Base-by-base conservation (phyloP, 495 filamentous ascomycete species). In the Lichina pygmaea region DNA sequence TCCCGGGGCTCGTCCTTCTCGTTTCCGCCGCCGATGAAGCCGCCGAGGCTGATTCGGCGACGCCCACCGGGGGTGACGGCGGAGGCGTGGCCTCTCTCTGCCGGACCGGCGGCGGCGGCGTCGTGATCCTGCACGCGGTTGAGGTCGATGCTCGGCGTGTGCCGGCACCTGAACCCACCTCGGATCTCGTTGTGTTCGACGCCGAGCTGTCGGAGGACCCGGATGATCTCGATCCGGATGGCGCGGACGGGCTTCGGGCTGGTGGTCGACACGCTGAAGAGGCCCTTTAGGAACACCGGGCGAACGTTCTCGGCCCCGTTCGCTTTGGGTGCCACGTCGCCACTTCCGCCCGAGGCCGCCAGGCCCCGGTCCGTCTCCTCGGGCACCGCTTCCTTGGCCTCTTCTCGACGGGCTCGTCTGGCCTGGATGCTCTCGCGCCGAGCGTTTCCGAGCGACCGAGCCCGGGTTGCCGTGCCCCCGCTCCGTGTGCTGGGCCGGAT, bases 231-330 rank as follows among this genome's bases (percentile, higher is more conserved):
- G 12, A 71, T 65, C 38, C 86, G 74, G 49, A 97, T 97, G 49
- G 79, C 68, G 4, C 72, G 56, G 16, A 95, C 66, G 2, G 91
- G 82, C 51, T 85, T 89, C 53, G 78, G 91, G 51, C 85, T 93
- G 3, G 89, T 99, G 0, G 89, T 99, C 6, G 81, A 85, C 34
- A 95, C 89, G 55, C 86, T 94, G 65, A 99, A 99, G 24, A 99
- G 72, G 17, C 89, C 89, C 58, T 99, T 99, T 30, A 99, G 72
- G 55, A 78, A 99, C 30, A 95, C 89, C 1, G 91, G 91, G 54
- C 93, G 95, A 39, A 77, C 72, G 37, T 75, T 63, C 50, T 78
- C 67, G 52, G 80, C 60, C 61, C 63, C 66, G 33, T 62, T 62
- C 45, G 34, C 44, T 45, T 24, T 44, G 33, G 15, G 36, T 34